These are phyloP conservation scores for Colletotrichum eleusines DNA, from an alignment of 2,329 filamentous ascomycete species.

Conservation along the genomic window DNA sequence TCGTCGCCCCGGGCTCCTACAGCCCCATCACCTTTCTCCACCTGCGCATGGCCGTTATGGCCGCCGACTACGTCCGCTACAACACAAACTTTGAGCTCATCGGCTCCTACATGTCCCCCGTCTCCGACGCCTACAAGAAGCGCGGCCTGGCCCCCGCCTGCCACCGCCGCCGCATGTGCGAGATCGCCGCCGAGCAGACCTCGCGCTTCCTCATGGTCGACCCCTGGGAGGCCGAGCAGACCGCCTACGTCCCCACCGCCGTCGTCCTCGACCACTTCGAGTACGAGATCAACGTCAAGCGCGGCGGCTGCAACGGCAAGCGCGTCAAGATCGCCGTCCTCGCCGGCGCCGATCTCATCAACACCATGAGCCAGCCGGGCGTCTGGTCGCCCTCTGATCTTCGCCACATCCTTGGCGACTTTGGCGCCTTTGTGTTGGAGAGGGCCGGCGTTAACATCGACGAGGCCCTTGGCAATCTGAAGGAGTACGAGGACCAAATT, in stretches of 20 bases:
- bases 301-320: conserved; percentile 80
- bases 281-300: conserved; percentile 85
- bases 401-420: conserved; percentile 87
- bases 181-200: conserved; percentile 80
- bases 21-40: conserved; percentile 82
- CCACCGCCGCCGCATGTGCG: conserved; percentile 87
- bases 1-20: conserved; percentile 79
- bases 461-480: conserved; percentile 84
- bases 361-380: conserved; percentile 78
- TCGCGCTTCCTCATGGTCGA: conserved; percentile 88
- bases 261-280: conserved; percentile 92
- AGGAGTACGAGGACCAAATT: conserved; percentile 87
- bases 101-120: conserved; percentile 86
- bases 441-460: conserved; percentile 89
- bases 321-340: conserved; percentile 81
- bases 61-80: conserved; percentile 81
- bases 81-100: conserved; percentile 83
- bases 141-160: conserved; percentile 79
- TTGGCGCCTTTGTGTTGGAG: conserved; percentile 88
- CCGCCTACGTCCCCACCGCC: conserved; percentile 88
- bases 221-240: conserved; percentile 88
- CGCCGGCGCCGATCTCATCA: conserved; percentile 81
- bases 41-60: conserved; percentile 90
- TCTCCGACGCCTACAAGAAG: conserved; percentile 78
- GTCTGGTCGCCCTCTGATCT: conserved; percentile 90